Conservation (phyloP, 2,329 filamentous ascomycete species). For the Aspergillus carbonarius region DNA sequence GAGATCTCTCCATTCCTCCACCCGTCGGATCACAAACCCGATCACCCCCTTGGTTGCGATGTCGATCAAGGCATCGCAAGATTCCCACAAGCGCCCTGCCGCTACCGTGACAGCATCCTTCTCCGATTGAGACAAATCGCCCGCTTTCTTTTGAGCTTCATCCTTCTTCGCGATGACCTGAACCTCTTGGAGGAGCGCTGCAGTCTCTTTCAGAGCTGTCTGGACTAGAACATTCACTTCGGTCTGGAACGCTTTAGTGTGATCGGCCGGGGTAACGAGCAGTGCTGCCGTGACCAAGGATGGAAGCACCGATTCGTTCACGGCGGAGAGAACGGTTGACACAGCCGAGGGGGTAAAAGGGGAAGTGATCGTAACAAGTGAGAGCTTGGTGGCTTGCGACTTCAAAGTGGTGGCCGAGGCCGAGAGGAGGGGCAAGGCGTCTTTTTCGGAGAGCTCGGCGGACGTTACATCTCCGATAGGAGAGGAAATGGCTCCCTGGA, state of each 20-base stretch:
- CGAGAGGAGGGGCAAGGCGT: slow-evolving; percentile 65
- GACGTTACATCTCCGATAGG: slow-evolving; percentile 12
- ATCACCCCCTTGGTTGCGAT: slow-evolving; percentile 67
- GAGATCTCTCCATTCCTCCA: slow-evolving; percentile 70
- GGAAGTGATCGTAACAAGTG: slow-evolving; percentile 79
- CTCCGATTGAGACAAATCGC: slow-evolving; percentile 30
- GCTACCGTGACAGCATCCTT: slow-evolving; percentile 60
- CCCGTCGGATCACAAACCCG: slow-evolving; percentile 68
- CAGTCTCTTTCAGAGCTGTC: slow-evolving; percentile 63
- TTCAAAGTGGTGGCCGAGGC: slow-evolving; percentile 72
- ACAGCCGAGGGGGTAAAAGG: slow-evolving; percentile 82
- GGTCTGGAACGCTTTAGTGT: slow-evolving; percentile 62
- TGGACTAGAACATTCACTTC: slow-evolving; percentile 63
- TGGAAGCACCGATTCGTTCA: slow-evolving; percentile 72
- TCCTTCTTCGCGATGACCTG: slow-evolving; percentile 47
- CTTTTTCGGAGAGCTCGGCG: slow-evolving; percentile 23
- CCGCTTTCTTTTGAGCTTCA: slow-evolving; percentile 40
- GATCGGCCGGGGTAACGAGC: slow-evolving; percentile 60
- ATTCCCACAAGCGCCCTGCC: slow-evolving; percentile 79
- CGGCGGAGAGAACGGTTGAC: slow-evolving; percentile 65
- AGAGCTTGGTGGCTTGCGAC: slow-evolving; percentile 83
- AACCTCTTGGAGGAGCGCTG: slow-evolving; percentile 60
- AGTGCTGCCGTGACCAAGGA: slow-evolving; percentile 71
- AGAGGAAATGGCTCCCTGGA: slow-evolving; percentile 37
- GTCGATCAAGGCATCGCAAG: slow-evolving; percentile 70